Conservation (phyloP, 73 alveolate species). For the Diophrys appendiculata region DNA sequence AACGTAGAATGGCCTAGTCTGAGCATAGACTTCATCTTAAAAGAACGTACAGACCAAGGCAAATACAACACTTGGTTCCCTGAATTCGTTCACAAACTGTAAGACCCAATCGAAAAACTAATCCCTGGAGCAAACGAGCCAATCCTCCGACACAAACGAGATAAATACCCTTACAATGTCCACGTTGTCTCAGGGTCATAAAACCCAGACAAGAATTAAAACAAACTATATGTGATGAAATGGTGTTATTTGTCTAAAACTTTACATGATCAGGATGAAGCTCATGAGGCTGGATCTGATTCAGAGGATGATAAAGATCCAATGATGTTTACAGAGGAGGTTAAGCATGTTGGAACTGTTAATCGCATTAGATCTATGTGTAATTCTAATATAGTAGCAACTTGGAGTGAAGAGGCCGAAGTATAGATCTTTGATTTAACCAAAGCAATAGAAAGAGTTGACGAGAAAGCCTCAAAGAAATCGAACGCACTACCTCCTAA, state of each 20-base stretch:
- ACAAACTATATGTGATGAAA: conserved; percentile 86
- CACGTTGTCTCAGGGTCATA: conserved; percentile 89
- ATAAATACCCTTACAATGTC: conserved; percentile 82
- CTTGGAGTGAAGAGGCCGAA: conserved; percentile 84
- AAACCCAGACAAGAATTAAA: conserved; percentile 73
- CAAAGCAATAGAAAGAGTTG: conserved; percentile 62
- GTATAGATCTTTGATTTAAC: conserved; percentile 80
- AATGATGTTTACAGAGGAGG: conserved; percentile 70
- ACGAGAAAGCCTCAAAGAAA: conserved; percentile 8
- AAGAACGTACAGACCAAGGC: conserved; percentile 42
- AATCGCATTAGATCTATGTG: conserved; percentile 87
- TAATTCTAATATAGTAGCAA: conserved; percentile 84
- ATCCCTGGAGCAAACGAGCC: conserved; percentile 42
- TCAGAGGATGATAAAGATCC: conserved; percentile 83
- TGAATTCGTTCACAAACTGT: conserved; percentile 22
- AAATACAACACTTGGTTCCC: conserved; percentile 61
- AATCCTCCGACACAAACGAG: conserved; percentile 58
- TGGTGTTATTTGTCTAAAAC: conserved; percentile 75
- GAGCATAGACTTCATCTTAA: conserved; percentile 71
- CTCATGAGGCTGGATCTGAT: conserved; percentile 68
- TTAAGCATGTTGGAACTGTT: conserved; percentile 78
- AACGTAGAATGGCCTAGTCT: conserved; percentile 95
- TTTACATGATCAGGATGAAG: conserved; percentile 71
- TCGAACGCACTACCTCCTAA: conserved; percentile 1
- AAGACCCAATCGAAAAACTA: conserved; percentile 39